Conservation (phyloP, 139 green algal genomes). For the Chlorella sp. region DNA sequence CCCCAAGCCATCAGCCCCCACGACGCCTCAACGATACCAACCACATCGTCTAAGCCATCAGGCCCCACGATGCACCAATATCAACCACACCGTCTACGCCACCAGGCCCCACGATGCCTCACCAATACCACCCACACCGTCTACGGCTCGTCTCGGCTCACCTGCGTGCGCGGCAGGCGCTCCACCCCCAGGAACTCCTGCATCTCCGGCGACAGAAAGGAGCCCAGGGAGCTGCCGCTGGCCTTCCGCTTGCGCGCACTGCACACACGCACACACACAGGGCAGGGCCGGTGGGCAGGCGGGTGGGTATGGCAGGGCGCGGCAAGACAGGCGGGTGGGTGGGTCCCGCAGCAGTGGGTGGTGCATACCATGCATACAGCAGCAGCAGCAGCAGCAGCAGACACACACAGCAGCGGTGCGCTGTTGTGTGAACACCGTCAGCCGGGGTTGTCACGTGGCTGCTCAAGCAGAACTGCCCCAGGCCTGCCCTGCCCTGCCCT, state of each 20-base stretch:
- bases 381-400: background rate
- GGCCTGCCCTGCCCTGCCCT: background rate
- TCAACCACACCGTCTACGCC: too few relatives aligned
- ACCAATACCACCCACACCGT: background rate
- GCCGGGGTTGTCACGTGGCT: too few relatives aligned
- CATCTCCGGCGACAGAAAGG: conserved; percentile 60
- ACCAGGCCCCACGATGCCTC: background rate
- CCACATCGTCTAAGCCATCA: background rate
- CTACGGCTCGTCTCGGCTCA: background rate
- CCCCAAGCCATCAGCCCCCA: too few relatives aligned
- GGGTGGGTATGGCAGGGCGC: background rate
- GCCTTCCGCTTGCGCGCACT: conserved; percentile 30
- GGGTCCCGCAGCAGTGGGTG: background rate
- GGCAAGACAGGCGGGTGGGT: conserved; percentile 5
- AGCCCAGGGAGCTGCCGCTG: conserved; percentile 18
- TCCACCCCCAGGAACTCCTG: conserved; percentile 68
- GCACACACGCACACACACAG: background rate
- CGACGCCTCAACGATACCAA: too few relatives aligned
- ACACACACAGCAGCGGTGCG: background rate
- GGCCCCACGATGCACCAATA: too few relatives aligned
- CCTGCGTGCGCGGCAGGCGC: conserved; percentile 48
- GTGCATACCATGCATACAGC: background rate
- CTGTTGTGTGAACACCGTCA: too few relatives aligned
- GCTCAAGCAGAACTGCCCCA: background rate
- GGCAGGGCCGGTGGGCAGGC: background rate